phyloP scores from a whole-genome alignment of 1,284 basidiomycete genomes.

The Dichomitus squalens region DNA sequence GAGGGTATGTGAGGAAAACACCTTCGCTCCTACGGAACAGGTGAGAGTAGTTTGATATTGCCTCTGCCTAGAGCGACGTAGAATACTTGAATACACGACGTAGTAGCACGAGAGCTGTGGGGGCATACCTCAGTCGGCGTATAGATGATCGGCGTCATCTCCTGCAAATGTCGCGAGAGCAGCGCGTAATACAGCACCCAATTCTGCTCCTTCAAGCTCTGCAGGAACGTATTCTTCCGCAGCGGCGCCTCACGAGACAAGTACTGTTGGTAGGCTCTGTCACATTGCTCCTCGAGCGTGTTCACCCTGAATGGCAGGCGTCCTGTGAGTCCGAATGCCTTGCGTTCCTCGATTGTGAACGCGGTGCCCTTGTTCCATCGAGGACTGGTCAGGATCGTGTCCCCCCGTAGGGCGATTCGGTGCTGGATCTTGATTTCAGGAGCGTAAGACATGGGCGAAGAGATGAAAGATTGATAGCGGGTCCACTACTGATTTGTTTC shows the following conservation, averaged over 20 bases:
- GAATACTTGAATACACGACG: neutral
- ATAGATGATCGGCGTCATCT: constrained; percentile 78
- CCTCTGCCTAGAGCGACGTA: constrained; percentile 56
- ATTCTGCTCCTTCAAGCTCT: constrained; percentile 75
- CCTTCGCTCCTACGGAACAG: constrained; percentile 77
- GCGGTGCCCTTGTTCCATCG: constrained; percentile 77
- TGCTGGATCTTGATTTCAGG: constrained; percentile 27
- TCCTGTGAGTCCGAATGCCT: constrained; percentile 73
- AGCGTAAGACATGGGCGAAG: constrained; percentile 16
- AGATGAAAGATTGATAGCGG: neutral
- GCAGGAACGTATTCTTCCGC: constrained; percentile 72
- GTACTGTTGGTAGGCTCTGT: constrained; percentile 72
- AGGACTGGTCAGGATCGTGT: constrained; percentile 61
- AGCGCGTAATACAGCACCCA: constrained; percentile 76
- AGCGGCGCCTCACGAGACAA: constrained; percentile 48
- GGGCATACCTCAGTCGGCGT: constrained; percentile 63
- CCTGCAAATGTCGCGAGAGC: constrained; percentile 62
- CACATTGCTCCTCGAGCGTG: constrained; percentile 75
- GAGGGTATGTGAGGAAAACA: constrained; percentile 64
- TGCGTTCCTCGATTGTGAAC: constrained; percentile 68
- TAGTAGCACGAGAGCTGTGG: neutral
- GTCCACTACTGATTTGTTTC: too few relatives aligned
- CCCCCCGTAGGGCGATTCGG: constrained; percentile 58
- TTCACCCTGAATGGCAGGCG: constrained; percentile 78
- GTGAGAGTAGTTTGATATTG: constrained; percentile 81